Evolutionary conservation across 805 yeast genomes (phyloP).

Genomic region (Candida nemodendra): DNA sequence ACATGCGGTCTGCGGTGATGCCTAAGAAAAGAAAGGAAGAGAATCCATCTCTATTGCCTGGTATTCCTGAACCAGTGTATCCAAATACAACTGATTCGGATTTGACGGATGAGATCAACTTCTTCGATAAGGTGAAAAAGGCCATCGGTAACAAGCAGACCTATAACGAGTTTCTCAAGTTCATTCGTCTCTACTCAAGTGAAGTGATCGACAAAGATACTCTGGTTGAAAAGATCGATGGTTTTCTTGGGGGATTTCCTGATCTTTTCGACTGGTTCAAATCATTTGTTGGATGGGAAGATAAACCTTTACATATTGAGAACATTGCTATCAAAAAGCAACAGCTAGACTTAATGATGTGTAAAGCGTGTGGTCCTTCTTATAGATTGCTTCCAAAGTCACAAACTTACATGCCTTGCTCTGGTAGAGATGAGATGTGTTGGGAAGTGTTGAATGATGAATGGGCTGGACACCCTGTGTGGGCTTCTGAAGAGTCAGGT

Average conservation of each 20-base stretch:
- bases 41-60: conserved; percentile 74
- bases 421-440: conserved; percentile 98
- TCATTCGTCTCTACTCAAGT: conserved; percentile 83
- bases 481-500: conserved; percentile 99
- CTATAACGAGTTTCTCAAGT: conserved; percentile 88
- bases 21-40: conserved; percentile 33
- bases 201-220: conserved; percentile 83
- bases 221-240: conserved; percentile 78
- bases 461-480: conserved; percentile 99
- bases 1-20: conserved; percentile 37
- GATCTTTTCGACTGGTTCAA: conserved; percentile 92
- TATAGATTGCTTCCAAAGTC: conserved; percentile 90
- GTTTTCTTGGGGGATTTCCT: conserved; percentile 76
- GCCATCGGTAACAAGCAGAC: conserved; percentile 84
- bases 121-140: conserved; percentile 90
- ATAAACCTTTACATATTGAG: conserved; percentile 82
- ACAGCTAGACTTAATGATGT: conserved; percentile 81
- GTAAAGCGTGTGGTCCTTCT: conserved; percentile 94
- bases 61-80: conserved; percentile 80
- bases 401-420: conserved; percentile 95
- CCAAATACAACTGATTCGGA: conserved; percentile 56
- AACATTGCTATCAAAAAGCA: conserved; percentile 87
- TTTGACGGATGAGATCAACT: conserved; percentile 79
- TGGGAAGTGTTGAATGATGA: conserved; percentile 98
- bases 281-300: conserved; percentile 84